Evolutionary conservation across 768 basidiomycete genomes (phyloP), one percentile per base, ranked within the genome.

Genomic region (Neoboletus brunneissimus): DNA sequence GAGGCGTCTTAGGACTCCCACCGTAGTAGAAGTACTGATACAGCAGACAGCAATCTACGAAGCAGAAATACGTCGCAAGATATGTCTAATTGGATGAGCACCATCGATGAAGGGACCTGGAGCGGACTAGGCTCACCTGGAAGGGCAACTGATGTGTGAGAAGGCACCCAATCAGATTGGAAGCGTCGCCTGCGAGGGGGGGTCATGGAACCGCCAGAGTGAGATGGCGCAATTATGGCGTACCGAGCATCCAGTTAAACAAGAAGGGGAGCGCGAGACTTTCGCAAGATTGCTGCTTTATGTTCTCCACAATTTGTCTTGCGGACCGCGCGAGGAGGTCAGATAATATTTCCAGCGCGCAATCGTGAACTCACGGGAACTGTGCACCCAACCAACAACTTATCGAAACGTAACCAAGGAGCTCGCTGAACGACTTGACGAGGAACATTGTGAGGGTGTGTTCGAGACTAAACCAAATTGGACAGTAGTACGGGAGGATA

Each of bases 71-170:
- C 0, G 80, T 79, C 3, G 97, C 96, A 44, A 99, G 90, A 69
- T 85, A 91, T 41, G 85, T 96, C 92, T 97, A 54, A 47, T 6
- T 22, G 48, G 52, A 42, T 47, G 34, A 15, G 51, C 48, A 57
- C 44, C 42, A 34, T 61, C 63, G 23, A 50, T 20, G 53, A 48
- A 25, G 49, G 38, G 20, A 22, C 16, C 35, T 46, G 55, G 37
- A 45, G 35, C 29, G 51, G 45, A n/a, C 13, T 0, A 18, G 8
- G 66, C 82, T 64, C 71, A 92, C 94, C 75, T 98, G 96, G 72
- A 99, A 98, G 22, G 94, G 93, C 16, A 97, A 80, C 68, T 98
- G 97, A 64, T 88, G 82, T 3, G 97, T 98, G 53, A 99, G 77
- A 56, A 98, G 74, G 68, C 93, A 94, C 11, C 93, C 95, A 56